Conservation (phyloP, 371 early-diverging fungal genomes). For the Zychaea mexicana region DNA sequence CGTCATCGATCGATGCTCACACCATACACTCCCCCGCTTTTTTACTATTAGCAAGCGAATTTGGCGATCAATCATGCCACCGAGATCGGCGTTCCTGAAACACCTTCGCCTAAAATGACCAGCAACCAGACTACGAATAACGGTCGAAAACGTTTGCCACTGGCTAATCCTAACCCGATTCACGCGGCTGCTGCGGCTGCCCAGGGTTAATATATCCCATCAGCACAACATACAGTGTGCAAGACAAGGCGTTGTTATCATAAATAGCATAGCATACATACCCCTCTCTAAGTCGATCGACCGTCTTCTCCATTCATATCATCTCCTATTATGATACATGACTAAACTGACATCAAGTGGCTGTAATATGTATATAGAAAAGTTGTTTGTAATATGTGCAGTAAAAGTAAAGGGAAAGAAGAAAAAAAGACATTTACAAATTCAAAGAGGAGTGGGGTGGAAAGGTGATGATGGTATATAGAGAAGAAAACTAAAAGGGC, state of each 20-base stretch:
- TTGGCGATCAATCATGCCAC: constrained; percentile 49
- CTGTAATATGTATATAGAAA: too few relatives aligned
- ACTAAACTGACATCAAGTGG: too few relatives aligned
- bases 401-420: neutral
- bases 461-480: neutral
- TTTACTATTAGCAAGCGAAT: constrained; percentile 37
- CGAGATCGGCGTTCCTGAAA: constrained; percentile 40
- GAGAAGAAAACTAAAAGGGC: constrained; percentile 4
- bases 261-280: neutral
- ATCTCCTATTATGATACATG: too few relatives aligned
- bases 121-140: neutral
- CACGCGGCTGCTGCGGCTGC: neutral
- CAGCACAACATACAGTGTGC: too few relatives aligned
- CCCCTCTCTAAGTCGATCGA: too few relatives aligned
- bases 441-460: neutral
- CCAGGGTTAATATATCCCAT: neutral
- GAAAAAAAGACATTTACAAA: neutral
- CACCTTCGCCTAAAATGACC: neutral
- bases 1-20: too few relatives aligned
- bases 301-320: too few relatives aligned
- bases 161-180: neutral
- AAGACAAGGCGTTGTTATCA: too few relatives aligned
- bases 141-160: constrained; percentile 9
- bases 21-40: too few relatives aligned
- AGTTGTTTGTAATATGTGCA: too few relatives aligned